Base-by-base conservation (phyloP, 768 basidiomycete genomes). In the Calocera cornea region DNA sequence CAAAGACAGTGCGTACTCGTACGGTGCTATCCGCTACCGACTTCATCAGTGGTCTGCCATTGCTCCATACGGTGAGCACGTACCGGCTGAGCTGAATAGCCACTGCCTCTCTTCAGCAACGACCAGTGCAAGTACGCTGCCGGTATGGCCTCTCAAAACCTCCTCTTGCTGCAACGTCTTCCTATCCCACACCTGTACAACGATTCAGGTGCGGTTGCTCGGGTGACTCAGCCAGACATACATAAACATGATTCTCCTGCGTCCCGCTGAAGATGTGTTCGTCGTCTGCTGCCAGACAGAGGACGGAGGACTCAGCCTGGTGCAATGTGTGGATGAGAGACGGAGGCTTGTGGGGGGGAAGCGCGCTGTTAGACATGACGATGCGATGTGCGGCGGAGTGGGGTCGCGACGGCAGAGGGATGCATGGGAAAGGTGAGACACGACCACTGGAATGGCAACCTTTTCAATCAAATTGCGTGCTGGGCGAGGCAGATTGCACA, bases 41-140 rank as follows among this genome's bases (percentile, higher is more conserved):
- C 22, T 44, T 34, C 19, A 65, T 54, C 31, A 31, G 14, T 33
- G 24, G 16, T 36, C 34, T 64, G 22, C 17, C 1, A 16, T 16
- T 19, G 10, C 1, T 33, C 54, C 24, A 33, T 27, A 33, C 0
- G 36, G 66, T 12, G 54, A 60, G 16, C 14, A 72, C 82, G 68
- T 74, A 90, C 92, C 89, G 54, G 92, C 93, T 2, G 92, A 87
- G 70, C 93, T 95, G 73, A 97, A 90, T 31, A 97, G 74, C 93
- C 93, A 95, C 54, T 83, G 79, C 72, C 85, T 87, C 66, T 89
- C 87, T 66, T 83, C 77, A 7, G 87, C 88, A 69, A 89, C 83
- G 71, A 89, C 87, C 60, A 97, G 78, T 10, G 87, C 87, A 24
- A 97, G 80, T 1, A 97, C 86, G 69, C 89, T 90, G 7, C 89